A percentile compares a stretch with the other conserved stretches of the same genome.
Evolutionary conservation across 1,139 yeast genomes (phyloP).

Genomic region (Komagataea norvegica): DNA sequence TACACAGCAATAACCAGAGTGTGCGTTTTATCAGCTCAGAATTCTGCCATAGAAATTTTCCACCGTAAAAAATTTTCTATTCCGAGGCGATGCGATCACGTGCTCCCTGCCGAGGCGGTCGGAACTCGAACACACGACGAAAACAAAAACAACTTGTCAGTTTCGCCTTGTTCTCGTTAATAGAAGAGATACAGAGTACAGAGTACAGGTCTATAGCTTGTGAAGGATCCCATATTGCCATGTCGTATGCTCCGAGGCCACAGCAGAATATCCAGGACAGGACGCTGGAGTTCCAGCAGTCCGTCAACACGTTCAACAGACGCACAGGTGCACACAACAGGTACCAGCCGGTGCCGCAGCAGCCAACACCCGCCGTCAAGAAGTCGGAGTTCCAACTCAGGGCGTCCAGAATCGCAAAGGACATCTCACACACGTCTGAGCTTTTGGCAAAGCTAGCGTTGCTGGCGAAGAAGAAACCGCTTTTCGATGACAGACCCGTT

Average conservation of each 20-base stretch:
- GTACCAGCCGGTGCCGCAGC: constrained; percentile 26
- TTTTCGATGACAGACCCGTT: constrained; percentile 90
- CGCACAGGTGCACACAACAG: constrained; percentile 39
- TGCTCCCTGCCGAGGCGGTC: too few species aligned
- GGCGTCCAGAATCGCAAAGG: constrained; percentile 84
- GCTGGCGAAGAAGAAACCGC: constrained; percentile 84
- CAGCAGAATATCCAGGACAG: constrained; percentile 55
- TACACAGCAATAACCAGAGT: too few species aligned
- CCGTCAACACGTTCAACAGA: constrained; percentile 64
- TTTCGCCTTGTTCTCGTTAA: too few species aligned
- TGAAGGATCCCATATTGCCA: background rate
- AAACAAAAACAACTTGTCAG: too few species aligned
- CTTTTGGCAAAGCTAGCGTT: constrained; percentile 75
- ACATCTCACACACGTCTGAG: constrained; percentile 84
- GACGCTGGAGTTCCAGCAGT: constrained; percentile 81
- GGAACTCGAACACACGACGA: too few species aligned
- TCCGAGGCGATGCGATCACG: too few species aligned
- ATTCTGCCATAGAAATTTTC: too few species aligned
- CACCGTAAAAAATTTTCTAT: too few species aligned
- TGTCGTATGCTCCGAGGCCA: constrained; percentile 5
- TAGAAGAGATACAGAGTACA: background rate
- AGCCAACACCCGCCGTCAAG: constrained; percentile 23
- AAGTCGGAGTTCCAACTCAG: constrained; percentile 71
- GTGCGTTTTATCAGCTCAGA: too few species aligned
- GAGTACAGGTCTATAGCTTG: background rate